Evolutionary conservation across 1,284 basidiomycete genomes (phyloP), one percentile per base, ranked within the genome.

Genomic region (Chalciporus piperatoides): DNA sequence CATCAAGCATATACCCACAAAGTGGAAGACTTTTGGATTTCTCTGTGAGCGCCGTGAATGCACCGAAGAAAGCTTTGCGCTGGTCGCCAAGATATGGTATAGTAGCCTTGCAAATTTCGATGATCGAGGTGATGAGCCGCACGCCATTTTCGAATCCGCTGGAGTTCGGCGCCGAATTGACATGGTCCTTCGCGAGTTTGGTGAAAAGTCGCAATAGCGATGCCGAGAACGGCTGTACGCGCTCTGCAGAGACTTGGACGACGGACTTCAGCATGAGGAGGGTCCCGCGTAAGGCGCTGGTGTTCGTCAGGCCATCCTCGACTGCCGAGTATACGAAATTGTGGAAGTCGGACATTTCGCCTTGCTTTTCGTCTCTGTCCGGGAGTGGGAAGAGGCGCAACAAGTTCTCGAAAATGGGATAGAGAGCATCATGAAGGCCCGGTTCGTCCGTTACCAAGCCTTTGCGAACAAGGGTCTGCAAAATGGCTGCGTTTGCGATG

Each of bases 401-500:
- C 53, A 99, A 79, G 37, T 86, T 84, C 65, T 97, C 90, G 49
- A 97, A 87, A 36, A 98, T 82, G 2, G 90, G 88, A 48, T 88
- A 81, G 12, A 96, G 72, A 11, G 84, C 79, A 53, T 93, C 90
- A 56, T 93, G 89, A 11, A 97, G 74, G 3, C 71, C 74, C 41
- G 77, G 68, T 53, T 95, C 91, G 41, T 93, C 90, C 19, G 81
- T 84, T 7, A 84, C 69, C 66, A 94, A 75, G n/a, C 91, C 90
- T 69, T 92, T 96, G 55, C 91, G 89, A 44, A 99, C 78, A 23
- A 99, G 81, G 59, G 88, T 89, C 60, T 90, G 87, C n/a, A 99
- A 75, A n/a, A 88, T 79, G 1, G 77, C 70, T 0, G 89, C 81
- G 63, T 98, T 93, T 33, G 77, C 66, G 7, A 69, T 73, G 61